Base-by-base conservation (phyloP, 495 filamentous ascomycete genomes). In the Peziza echinospora region DNA sequence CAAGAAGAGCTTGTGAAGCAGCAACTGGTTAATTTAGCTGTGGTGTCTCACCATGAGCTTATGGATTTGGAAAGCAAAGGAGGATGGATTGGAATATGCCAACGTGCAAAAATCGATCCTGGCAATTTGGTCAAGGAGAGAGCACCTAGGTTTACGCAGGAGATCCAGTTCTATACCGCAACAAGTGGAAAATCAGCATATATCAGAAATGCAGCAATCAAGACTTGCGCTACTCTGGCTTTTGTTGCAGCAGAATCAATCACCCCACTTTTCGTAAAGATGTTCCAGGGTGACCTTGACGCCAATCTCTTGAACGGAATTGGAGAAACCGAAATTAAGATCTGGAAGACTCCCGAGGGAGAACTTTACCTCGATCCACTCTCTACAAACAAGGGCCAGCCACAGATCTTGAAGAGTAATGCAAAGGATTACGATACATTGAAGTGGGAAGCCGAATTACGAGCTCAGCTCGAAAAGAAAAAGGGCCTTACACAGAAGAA, bases 381-480 rank as follows among this genome's bases (percentile, higher is more conserved):
- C 4, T 80, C 78, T 24, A 80, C 76, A 54, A 87, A 87, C 19
- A 37, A 59, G 64, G 66, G 2, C 75, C 77, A 53, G 69, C 66
- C 41, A 67, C 68, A n/a, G 56, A 72, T 11, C 71, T 73, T 82
- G 55, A 93, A 82, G 62, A 93, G 80, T 53, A 75, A 68, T 19
- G 21, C 57, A 46, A 93, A 82, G 60, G 89, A 96, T 59, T 92
- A 93, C 50, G 81, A 96, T 54, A 93, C 82, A 1, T 57, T 93
- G 43, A 94, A 93, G 63, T 97, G 89, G 89, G 89, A 97, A 61
- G 77, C 82, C 55, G 89, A 96, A 47, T 70, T 96, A n/a, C 65
- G 85, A 42, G 71, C 73, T 26, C 84, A 96, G 55, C 64, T 97
- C 34, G 86, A 84, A 21, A 68, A 82, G 53, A 97, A 94, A 68